Base-by-base conservation (phyloP, 371 early-diverging fungal species). In the Syncephalastrum sp. region DNA sequence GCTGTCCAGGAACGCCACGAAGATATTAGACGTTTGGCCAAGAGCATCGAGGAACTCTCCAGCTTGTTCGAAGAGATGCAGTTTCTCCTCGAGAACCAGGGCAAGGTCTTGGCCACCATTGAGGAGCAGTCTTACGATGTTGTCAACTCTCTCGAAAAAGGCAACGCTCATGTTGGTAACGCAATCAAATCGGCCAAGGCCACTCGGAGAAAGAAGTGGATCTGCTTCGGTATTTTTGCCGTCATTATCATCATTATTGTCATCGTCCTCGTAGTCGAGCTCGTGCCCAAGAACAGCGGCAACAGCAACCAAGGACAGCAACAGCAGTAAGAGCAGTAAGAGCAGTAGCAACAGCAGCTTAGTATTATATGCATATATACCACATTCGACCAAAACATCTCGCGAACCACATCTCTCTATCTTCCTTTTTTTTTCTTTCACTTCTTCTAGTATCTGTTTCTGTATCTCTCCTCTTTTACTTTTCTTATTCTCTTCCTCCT, bases 1-100 rank as follows among this genome's bases (percentile, higher is more conserved):
- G 76, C 76, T 17, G 79, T 79, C 8, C 69, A 74, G 59, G 76
- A 75, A 59, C 74, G 79, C 16, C 79, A 79, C 53, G 67, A 75
- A n/a, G 79, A 79, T 54, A 79, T 79, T 44, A 64, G 68, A 6
- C 64, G 69, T 25, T 55, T 79, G 25, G 79, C 74, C 1, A 69
- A 72, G 54, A 75, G 74, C 41, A 72, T 79, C 3, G 71, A 74
- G 38, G 76, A 79, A 48, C 55, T 79, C 5, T 70, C 76, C 10
- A 55, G 61, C 2, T 44, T 79, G 42, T 79, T 79, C 50, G 56
- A 71, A 38, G 79, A 79, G 45, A 79, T 79, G 79, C 76, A 75
- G 42, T 54, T 54, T 6, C 55, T 79, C 54, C 64, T 79, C 33
- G 76, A 73, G 23, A 68, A 65, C 24, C 79, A 79, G 17, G 63